Conservation (phyloP, 306 rosid species). For the Vigna angularis region DNA sequence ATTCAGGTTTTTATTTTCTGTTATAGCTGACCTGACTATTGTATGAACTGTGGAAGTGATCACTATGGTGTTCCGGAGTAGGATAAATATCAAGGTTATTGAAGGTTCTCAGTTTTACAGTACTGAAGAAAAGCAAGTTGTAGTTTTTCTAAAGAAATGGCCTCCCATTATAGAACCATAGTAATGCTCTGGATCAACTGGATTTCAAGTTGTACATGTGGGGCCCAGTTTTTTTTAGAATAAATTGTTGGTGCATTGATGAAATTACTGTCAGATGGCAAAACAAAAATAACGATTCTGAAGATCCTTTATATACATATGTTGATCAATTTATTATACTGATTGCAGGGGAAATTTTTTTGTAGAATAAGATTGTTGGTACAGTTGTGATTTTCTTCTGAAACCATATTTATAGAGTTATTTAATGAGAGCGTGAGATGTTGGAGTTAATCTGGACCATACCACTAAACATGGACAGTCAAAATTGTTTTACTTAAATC, state of each 20-base stretch:
- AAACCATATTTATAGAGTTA: neutral
- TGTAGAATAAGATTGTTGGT: constrained; percentile 23
- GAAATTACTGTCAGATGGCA: neutral
- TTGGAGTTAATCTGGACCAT: neutral
- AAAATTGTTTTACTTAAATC: constrained; percentile 8
- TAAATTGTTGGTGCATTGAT: constrained; percentile 32
- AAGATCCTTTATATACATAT: constrained; percentile 13
- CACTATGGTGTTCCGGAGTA: neutral
- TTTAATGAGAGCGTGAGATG: too few relatives aligned
- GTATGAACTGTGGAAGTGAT: constrained; percentile 27
- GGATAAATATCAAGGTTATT: constrained; percentile 1
- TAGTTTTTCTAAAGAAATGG: constrained; percentile 14
- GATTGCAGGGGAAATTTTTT: constrained; percentile 14
- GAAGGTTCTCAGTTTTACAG: constrained; percentile 25
- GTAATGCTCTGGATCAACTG: constrained; percentile 18
- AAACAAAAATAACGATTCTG: constrained; percentile 14
- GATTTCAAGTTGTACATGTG: constrained; percentile 29
- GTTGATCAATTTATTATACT: constrained; percentile 8
- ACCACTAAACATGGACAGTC: neutral
- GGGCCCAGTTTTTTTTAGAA: constrained; percentile 28
- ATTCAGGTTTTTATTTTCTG: neutral
- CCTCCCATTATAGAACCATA: constrained; percentile 22
- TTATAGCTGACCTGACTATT: constrained; percentile 11
- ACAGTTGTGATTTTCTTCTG: constrained; percentile 30
- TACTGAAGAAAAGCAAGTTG: constrained; percentile 6